phyloP scores from a whole-genome alignment of 2,329 filamentous ascomycete species.

The Ophiostoma populinum region DNA sequence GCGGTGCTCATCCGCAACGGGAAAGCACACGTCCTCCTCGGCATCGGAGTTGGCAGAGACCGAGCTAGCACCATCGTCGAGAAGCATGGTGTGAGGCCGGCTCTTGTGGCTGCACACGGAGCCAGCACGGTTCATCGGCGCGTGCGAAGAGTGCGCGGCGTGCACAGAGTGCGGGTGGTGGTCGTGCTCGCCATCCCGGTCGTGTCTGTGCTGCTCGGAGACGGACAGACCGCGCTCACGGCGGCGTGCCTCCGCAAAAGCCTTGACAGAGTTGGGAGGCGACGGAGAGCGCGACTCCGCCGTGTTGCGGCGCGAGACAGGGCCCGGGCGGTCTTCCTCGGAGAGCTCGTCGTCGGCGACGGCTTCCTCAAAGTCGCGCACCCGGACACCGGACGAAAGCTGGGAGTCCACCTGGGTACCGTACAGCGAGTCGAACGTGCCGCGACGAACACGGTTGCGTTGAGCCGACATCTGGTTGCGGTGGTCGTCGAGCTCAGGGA shows the following conservation, averaged over 20 bases:
- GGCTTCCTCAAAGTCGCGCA: constrained; percentile 77
- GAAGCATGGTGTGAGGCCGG: constrained; percentile 32
- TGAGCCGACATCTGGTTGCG: constrained; percentile 47
- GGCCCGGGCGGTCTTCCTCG: constrained; percentile 24
- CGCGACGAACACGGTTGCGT: constrained; percentile 46
- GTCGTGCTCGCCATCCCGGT: constrained; percentile 22
- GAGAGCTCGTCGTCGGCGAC: constrained; percentile 57
- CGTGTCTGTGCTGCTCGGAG: constrained; percentile 27
- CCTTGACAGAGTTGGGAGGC: constrained; percentile 92
- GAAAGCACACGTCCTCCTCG: constrained; percentile 82
- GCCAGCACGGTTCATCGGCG: constrained; percentile 43
- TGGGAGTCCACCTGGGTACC: constrained; percentile 19
- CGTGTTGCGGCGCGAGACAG: constrained; percentile 35
- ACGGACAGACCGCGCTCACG: constrained; percentile 56
- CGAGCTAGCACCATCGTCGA: constrained; percentile 44
- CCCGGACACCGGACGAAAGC: constrained; percentile 24
- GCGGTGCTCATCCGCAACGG: constrained; percentile 47
- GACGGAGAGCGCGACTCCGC: constrained; percentile 54
- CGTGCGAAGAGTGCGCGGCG: neutral
- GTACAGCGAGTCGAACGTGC: constrained; percentile 57
- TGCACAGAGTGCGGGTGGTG: constrained; percentile 25
- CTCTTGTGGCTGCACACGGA: constrained; percentile 44
- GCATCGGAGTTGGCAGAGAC: constrained; percentile 48
- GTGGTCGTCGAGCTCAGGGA: constrained; percentile 78
- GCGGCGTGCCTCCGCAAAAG: constrained; percentile 80